Evolutionary conservation across 2,329 filamentous ascomycete species (phyloP), one percentile per base, ranked within the genome.

Genomic region (Fusarium newnesense): DNA sequence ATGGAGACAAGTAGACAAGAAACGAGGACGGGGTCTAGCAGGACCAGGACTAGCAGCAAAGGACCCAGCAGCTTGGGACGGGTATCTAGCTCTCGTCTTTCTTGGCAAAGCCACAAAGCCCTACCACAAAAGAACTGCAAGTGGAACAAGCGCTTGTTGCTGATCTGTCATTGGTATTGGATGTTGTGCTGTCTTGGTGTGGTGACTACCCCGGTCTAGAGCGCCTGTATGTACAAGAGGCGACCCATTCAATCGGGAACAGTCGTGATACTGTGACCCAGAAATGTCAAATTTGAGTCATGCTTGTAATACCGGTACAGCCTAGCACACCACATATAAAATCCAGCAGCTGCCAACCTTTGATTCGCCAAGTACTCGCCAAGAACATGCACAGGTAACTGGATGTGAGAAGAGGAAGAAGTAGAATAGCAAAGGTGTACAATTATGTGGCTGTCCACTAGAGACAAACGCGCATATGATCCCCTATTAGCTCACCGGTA

Each of bases 61-160:
- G 70, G 76, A 77, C 76, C 76, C 76, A 78, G 73, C 73, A 78
- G 76, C 73, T 67, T 77, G 76, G 76, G 75, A 78, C 76, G 75
- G 76, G 75, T 78, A 78, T 77, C 76, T 77, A 74, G 68, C 71
- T 77, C 76, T 77, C 67, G 74, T 65, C 65, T 70, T 68, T 65
- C 67, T 65, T 67, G 56, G 60, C 67, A 65, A 66, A 74, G 72
- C 71, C 72, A 70, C 67, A 69, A 69, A 75, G 66, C 67, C 74
- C 67, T 76, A 74, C 63, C 63, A 64, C 60, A 60, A 67, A 42
- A 42, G 63, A 69, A 59, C 39, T 69, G 26, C 18, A 65, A 64
- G 64, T 67, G 59, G 65, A 64, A 47, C 72, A 61, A 58, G 64
- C 60, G 61, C 70, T 64, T 71, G 63, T 53, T 67, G 46, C 30